phyloP scores from a whole-genome alignment of 805 yeast species.

The Candida khao-thaluensis region DNA sequence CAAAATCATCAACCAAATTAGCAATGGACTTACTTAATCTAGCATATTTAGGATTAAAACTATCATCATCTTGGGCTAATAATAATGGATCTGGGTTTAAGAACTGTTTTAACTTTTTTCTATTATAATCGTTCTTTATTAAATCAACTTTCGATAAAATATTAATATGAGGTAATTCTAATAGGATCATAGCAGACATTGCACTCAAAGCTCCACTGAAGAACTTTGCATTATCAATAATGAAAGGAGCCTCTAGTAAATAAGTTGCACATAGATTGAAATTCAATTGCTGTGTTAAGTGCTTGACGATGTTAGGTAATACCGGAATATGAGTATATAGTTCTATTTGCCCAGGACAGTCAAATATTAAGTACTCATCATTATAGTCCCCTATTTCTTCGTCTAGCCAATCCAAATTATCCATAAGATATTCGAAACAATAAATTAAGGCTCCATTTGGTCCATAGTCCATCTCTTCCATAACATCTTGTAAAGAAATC shows the following conservation, averaged over 20 bases:
- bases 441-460: conserved; percentile 94
- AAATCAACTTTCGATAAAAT: conserved; percentile 84
- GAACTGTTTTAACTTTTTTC: conserved; percentile 75
- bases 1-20: conserved; percentile 90
- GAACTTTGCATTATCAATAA: conserved; percentile 85
- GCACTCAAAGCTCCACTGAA: conserved; percentile 95
- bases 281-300: conserved; percentile 73
- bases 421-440: conserved; percentile 87
- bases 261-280: conserved; percentile 92
- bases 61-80: conserved; percentile 48
- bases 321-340: conserved; percentile 93
- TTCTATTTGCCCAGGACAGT: conserved; percentile 94
- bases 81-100: conserved; percentile 90
- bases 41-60: conserved; percentile 56
- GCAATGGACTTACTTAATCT: conserved; percentile 81
- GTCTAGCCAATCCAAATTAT: conserved; percentile 95
- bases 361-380: conserved; percentile 91
- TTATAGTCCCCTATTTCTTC: conserved; percentile 95
- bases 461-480: conserved; percentile 91
- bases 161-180: conserved; percentile 94
- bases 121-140: conserved; percentile 73
- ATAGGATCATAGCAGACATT: conserved; percentile 95
- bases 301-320: conserved; percentile 83
- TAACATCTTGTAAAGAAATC: conserved; percentile 87
- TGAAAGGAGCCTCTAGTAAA: conserved; percentile 89